Percentiles rank a stretch among this genome's conserved stretches.
Conservation (phyloP, 108 stramenopile genomes). For the Cyclotella baltica region DNA sequence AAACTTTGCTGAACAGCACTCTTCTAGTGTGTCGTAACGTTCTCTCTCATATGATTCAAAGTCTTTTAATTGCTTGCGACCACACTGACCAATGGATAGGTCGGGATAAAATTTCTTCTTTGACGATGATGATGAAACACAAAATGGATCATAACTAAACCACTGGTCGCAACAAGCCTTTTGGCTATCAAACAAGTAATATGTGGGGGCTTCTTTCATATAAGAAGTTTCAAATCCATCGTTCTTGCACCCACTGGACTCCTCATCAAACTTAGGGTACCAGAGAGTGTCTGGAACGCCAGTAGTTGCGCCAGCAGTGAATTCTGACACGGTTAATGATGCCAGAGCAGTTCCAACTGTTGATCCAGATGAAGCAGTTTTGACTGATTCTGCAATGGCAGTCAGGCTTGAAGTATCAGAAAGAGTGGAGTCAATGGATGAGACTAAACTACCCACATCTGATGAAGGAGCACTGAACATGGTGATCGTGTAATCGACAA, state of each 20-base stretch:
- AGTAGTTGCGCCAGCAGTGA: constrained; percentile 18
- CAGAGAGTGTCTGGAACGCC: constrained; percentile 14
- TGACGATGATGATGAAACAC: background rate
- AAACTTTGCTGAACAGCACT: constrained; percentile 29
- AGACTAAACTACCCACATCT: constrained; percentile 17
- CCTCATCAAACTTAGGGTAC: constrained; percentile 9
- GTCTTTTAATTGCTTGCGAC: background rate
- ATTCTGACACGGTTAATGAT: constrained; percentile 5
- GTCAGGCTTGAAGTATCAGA: constrained; percentile 8
- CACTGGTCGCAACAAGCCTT: constrained; percentile 18
- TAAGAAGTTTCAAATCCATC: constrained; percentile 20
- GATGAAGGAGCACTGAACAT: background rate
- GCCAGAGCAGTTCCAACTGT: constrained; percentile 9
- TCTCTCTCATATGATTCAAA: constrained; percentile 6
- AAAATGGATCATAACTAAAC: constrained; percentile 13
- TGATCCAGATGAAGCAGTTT: background rate
- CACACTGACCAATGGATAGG: background rate
- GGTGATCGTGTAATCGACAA: constrained; percentile 20
- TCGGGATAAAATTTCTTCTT: constrained; percentile 24
- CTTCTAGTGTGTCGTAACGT: constrained; percentile 27
- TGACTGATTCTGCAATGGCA: constrained; percentile 1
- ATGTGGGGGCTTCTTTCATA: constrained; percentile 1
- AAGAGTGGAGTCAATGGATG: constrained; percentile 4
- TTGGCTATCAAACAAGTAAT: constrained; percentile 5
- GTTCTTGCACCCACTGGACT: constrained; percentile 7